These are phyloP conservation scores for Cyclotella choctawhatcheeana DNA, from an alignment of 108 stramenopile species.

Conservation along the genomic window DNA sequence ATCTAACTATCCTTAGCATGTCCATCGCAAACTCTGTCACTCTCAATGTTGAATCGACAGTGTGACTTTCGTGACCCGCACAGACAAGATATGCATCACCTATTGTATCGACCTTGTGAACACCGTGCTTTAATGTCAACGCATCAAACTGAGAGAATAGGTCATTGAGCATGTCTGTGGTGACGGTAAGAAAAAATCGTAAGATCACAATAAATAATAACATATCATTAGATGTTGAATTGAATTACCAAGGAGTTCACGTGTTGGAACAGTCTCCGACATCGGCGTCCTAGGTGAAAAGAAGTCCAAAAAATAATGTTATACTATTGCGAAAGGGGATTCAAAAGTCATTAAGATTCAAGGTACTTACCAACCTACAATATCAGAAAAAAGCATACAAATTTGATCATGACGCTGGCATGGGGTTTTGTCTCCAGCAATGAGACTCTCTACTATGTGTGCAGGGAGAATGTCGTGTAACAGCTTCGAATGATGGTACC, in stretches of 20 bases:
- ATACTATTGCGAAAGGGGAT: no score
- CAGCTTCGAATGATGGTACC: not conserved
- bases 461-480: conserved; percentile 10
- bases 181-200: no score
- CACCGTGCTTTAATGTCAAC: conserved; percentile 13
- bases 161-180: conserved; percentile 4
- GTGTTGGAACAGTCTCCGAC: conserved; percentile 11
- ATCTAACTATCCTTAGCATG: not conserved
- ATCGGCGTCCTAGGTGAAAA: conserved; percentile 23
- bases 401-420: not conserved
- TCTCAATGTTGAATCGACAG: conserved; percentile 4
- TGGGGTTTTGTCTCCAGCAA: not conserved
- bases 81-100: conserved; percentile 11
- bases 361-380: no score
- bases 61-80: conserved; percentile 6
- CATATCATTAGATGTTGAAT: no score
- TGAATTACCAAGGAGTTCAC: conserved; percentile 3
- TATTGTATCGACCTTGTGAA: conserved; percentile 18
- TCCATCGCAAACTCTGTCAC: conserved; percentile 11
- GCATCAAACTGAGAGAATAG: conserved; percentile 13
- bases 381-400: conserved; percentile 14
- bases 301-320: no score
- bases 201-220: no score
- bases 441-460: not conserved
- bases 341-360: no score